A percentile compares a stretch with the other conserved stretches of the same genome.
These are phyloP conservation scores for Russula brevipes DNA, from an alignment of 768 basidiomycete genomes.

Conservation along the genomic window DNA sequence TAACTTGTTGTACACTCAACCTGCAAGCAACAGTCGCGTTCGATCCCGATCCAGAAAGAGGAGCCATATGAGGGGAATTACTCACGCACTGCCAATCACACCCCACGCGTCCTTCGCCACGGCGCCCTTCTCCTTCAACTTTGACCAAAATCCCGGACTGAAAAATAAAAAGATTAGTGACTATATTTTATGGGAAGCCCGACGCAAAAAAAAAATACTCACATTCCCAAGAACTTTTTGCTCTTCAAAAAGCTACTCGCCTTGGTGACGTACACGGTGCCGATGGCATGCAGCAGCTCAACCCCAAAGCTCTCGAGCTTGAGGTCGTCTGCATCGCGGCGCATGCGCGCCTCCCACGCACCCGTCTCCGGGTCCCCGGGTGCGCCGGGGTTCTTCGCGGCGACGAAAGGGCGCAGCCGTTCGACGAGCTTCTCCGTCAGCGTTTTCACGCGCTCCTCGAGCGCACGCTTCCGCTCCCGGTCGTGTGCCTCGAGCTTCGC, in stretches of 20 bases:
- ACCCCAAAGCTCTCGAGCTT: conserved; percentile 98
- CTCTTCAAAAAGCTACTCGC: conserved; percentile 88
- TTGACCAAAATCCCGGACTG: conserved; percentile 80
- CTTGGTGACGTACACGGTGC: conserved; percentile 90
- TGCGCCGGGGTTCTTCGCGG: conserved; percentile 77
- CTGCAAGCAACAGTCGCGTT: conserved; percentile 30
- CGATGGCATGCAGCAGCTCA: conserved; percentile 90
- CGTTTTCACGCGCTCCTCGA: conserved; percentile 70
- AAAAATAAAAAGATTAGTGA: conserved; percentile 27
- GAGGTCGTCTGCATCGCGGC: conserved; percentile 84
- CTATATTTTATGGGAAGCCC: conserved; percentile 26
- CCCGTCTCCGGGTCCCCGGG: conserved; percentile 79
- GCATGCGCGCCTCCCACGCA: conserved; percentile 71
- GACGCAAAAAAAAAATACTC: conserved; percentile 32
- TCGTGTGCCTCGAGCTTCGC: conserved; percentile 82
- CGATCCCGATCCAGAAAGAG: background rate
- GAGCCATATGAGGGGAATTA: conserved; percentile 17
- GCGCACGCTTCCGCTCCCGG: conserved; percentile 68
- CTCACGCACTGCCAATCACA: conserved; percentile 92
- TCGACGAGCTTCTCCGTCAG: conserved; percentile 79
- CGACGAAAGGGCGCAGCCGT: conserved; percentile 83
- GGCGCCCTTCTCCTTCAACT: conserved; percentile 89
- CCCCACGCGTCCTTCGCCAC: conserved; percentile 97
- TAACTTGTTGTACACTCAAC: conserved; percentile 69
- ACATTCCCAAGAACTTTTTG: conserved; percentile 87